Base-by-base conservation (phyloP, 176 grass and related monocot species). In the Eremochloa ophiuroides region DNA sequence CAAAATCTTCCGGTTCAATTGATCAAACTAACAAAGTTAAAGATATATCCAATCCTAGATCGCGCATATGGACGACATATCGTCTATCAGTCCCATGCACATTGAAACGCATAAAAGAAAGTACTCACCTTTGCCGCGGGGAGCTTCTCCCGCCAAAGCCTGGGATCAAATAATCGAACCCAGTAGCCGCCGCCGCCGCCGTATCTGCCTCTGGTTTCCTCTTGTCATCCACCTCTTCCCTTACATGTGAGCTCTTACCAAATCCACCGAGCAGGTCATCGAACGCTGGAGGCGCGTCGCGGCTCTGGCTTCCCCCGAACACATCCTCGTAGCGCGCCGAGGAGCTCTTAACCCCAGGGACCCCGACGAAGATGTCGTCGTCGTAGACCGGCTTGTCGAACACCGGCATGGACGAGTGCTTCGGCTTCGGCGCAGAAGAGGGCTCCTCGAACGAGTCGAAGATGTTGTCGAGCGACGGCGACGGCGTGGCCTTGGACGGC, bases 141-240 rank as follows among this genome's bases (percentile, higher is more conserved):
- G 64, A 75, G 63, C 68, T 84, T 56, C 74, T 92, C 12, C 87
- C 82, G 23, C 93, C 80, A 60, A 99, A 96, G 9, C 91, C 93
- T 0, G 93, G 83, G 66, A 99, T 78, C 85, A 99, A 85, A 82
- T 96, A 93, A 50, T 96, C 89, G 16, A 99, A 99, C 42, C 79
- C 93, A 6, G 87, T 11, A 1, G n/a, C 55, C n/a, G n/a, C 55
- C 1, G 44, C 14, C 1, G 83, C 17, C 12, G 66, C 15, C 6
- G 48, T 77, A 13, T 91, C 47, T 18, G 68, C n/a, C 55, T 56
- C 72, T 3, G 60, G 42, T 58, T 89, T 91, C 78, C 83, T 77
- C 81, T 62, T 86, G n/a, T 82, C 83, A 8, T 89, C 73, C 4
- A 22, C 35, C 37, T 27, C 82, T 43, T 82, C 68, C 77, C 37